A percentile compares a stretch with the other conserved stretches of the same genome.
Conservation (phyloP, 345 rosid genomes). For the Moricandia arvensis region DNA sequence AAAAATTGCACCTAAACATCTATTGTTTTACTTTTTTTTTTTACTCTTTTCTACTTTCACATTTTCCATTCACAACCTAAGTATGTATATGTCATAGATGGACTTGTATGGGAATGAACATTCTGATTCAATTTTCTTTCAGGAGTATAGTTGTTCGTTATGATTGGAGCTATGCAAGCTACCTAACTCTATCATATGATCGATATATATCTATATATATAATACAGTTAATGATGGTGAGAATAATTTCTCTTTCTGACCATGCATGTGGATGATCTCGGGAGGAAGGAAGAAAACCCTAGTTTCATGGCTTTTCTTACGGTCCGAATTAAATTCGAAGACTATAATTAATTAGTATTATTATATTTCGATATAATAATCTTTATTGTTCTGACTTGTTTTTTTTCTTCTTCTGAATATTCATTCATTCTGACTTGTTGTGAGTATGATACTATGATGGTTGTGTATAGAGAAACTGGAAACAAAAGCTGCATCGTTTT, state of each 20-base stretch:
- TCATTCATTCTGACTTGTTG: too few species aligned
- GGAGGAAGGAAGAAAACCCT: conserved; percentile 25
- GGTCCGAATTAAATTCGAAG: conserved; percentile 14
- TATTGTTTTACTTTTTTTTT: not conserved
- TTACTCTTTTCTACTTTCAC: not conserved
- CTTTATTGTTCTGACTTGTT: too few species aligned
- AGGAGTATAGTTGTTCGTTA: not conserved
- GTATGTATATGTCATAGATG: not conserved
- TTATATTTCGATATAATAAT: not conserved
- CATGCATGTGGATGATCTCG: conserved; percentile 32
- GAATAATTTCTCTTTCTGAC: conserved; percentile 23
- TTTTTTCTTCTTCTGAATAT: too few species aligned
- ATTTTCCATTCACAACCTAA: not conserved
- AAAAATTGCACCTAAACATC: not conserved
- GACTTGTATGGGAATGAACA: not conserved
- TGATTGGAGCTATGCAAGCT: conserved; percentile 5
- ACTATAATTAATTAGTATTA: not conserved
- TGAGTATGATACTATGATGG: not conserved
- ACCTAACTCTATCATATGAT: not conserved
- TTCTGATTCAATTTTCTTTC: not conserved
- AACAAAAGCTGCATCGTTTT: not conserved
- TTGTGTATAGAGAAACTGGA: not conserved
- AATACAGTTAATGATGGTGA: not conserved
- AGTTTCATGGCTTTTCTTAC: conserved; percentile 37
- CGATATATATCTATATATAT: not conserved